A percentile compares a stretch with the other conserved stretches of the same genome.
phyloP scores from a whole-genome alignment of 1,139 yeast genomes.

The Candida tetrigidarum region DNA sequence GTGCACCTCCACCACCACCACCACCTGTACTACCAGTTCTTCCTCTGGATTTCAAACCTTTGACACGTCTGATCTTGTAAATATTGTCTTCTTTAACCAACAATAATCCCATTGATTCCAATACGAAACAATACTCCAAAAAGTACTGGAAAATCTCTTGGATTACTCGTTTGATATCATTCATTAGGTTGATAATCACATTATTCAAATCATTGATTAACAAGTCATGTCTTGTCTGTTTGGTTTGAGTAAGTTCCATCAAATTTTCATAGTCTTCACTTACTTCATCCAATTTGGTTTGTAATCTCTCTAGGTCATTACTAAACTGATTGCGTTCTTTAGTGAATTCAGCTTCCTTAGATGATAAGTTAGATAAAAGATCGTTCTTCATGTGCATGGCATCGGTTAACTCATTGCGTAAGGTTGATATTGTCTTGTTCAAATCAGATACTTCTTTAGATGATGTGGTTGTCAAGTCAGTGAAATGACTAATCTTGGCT shows the following conservation, averaged over 20 bases:
- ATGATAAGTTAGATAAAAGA: conserved; percentile 64
- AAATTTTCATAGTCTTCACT: conserved; percentile 59
- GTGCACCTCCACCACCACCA: no score
- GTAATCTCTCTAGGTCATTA: conserved; percentile 51
- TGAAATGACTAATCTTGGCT: conserved; percentile 25
- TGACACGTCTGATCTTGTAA: conserved; percentile 63
- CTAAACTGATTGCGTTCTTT: conserved; percentile 55
- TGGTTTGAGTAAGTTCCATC: conserved; percentile 38
- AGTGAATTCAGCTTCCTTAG: conserved; percentile 62
- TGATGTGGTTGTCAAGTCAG: conserved; percentile 19
- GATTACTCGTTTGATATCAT: conserved; percentile 24
- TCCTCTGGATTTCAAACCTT: conserved; percentile 60
- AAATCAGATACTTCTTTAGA: conserved; percentile 24
- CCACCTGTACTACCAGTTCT: conserved; percentile 9
- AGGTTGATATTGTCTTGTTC: conserved; percentile 25
- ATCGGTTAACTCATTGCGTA: conserved; percentile 33
- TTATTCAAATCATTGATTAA: conserved; percentile 32
- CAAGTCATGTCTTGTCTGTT: conserved; percentile 33
- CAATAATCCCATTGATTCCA: conserved; percentile 81
- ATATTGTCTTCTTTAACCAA: conserved; percentile 44
- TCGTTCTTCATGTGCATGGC: conserved; percentile 57
- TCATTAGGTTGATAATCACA: conserved; percentile 25
- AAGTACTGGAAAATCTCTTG: conserved; percentile 32
- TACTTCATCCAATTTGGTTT: conserved; percentile 33
- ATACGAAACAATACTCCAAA: conserved; percentile 56